These are phyloP conservation scores for Trypanosoma boissoni DNA, from an alignment of 208 protist species.

Conservation along the genomic window DNA sequence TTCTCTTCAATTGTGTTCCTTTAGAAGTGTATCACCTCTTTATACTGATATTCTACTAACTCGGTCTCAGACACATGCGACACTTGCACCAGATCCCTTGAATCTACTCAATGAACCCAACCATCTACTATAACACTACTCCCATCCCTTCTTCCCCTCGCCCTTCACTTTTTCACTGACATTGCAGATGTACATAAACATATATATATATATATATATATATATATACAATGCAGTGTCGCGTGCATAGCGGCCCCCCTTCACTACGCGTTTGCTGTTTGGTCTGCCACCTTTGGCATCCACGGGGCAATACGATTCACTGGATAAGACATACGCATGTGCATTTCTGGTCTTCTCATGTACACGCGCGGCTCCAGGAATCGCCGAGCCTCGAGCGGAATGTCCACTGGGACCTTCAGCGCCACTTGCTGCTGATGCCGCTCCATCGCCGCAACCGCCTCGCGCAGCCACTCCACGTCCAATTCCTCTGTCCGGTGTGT, in stretches of 20 bases:
- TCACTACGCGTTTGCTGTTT: conserved; percentile 71
- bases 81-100: no score
- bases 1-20: no score
- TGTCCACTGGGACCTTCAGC: conserved; percentile 73
- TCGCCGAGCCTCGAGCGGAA: conserved; percentile 79
- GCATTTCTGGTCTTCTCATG: conserved; percentile 86
- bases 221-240: not conserved
- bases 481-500: conserved; percentile 59
- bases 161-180: no score
- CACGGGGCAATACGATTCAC: conserved; percentile 86
- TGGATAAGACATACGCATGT: conserved; percentile 85
- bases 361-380: conserved; percentile 87
- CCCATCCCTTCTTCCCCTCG: no score
- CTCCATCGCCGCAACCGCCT: conserved; percentile 63
- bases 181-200: no score
- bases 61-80: no score
- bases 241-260: not conserved
- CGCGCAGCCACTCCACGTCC: conserved; percentile 64
- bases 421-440: conserved; percentile 79
- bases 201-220: not conserved
- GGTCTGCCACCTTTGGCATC: conserved; percentile 81
- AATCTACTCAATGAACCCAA: no score
- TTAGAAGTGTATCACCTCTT: no score
- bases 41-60: no score
- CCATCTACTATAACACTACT: no score